phyloP scores from a whole-genome alignment of 495 filamentous ascomycete species.

The Wilcoxina mikolae region DNA sequence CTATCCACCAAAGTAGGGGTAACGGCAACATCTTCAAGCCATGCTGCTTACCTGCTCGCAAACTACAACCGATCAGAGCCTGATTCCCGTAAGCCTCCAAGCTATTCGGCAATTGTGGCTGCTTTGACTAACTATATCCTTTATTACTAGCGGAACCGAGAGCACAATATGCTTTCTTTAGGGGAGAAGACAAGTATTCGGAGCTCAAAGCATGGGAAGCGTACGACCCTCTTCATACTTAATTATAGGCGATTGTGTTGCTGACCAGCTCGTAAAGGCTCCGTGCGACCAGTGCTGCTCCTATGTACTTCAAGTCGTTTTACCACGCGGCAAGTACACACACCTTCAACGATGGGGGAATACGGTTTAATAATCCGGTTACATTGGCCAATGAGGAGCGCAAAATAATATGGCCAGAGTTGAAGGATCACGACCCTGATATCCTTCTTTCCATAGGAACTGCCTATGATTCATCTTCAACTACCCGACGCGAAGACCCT shows the following conservation, averaged over 20 bases:
- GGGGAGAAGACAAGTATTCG: conserved; percentile 31
- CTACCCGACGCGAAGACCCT: background rate
- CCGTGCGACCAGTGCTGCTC: conserved; percentile 38
- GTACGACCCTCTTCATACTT: conserved; percentile 16
- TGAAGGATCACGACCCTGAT: conserved; percentile 28
- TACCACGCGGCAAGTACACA: conserved; percentile 27
- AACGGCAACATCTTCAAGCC: conserved; percentile 29
- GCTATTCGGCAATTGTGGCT: conserved; percentile 6
- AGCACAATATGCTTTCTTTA: conserved; percentile 27
- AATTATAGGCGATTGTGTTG: background rate
- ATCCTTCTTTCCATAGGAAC: conserved; percentile 34
- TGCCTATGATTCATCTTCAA: background rate
- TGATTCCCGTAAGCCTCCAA: conserved; percentile 11
- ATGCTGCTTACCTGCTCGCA: conserved; percentile 29
- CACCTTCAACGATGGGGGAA: conserved; percentile 24
- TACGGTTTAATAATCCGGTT: conserved; percentile 31
- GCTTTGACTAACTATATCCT: background rate
- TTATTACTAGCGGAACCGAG: background rate
- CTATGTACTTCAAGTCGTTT: conserved; percentile 36
- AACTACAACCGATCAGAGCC: conserved; percentile 32
- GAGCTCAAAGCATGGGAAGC: conserved; percentile 39
- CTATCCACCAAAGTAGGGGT: conserved; percentile 30
- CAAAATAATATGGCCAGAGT: conserved; percentile 31
- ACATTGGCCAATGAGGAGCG: conserved; percentile 30
- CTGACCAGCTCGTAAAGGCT: conserved; percentile 24